phyloP scores from a whole-genome alignment of 495 filamentous ascomycete genomes.

The Penicillium antarcticum region DNA sequence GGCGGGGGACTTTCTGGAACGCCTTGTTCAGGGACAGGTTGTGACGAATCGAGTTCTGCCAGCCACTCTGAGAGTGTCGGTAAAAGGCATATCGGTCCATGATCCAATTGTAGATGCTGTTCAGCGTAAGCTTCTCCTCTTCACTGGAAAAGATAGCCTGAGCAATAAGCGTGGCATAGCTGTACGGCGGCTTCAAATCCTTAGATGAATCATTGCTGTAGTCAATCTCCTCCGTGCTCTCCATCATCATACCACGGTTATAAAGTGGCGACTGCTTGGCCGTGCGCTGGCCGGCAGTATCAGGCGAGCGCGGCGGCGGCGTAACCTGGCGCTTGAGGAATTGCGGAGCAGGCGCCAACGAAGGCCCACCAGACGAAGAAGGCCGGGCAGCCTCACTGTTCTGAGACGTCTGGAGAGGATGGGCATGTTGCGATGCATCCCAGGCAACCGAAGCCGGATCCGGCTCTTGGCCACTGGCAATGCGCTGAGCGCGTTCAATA shows the following conservation, averaged over 20 bases:
- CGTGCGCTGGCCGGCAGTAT: constrained; percentile 42
- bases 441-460: constrained; percentile 27
- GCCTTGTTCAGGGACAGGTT: constrained; percentile 91
- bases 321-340: constrained; percentile 68
- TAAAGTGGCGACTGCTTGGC: constrained; percentile 58
- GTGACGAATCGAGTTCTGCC: constrained; percentile 98
- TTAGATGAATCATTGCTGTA: constrained; percentile 76
- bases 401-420: constrained; percentile 31
- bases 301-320: constrained; percentile 52
- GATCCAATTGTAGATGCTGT: constrained; percentile 90
- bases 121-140: constrained; percentile 82
- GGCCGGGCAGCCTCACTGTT: constrained; percentile 21
- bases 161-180: constrained; percentile 95
- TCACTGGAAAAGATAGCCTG: constrained; percentile 84
- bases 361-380: constrained; percentile 43
- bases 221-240: constrained; percentile 76
- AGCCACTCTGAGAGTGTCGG: constrained; percentile 74
- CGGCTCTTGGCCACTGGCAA: constrained; percentile 42
- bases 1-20: constrained; percentile 86
- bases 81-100: constrained; percentile 88
- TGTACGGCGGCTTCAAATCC: constrained; percentile 91
- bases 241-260: constrained; percentile 67
- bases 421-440: constrained; percentile 40
- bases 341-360: constrained; percentile 66
- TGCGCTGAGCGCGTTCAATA: constrained; percentile 47